These are phyloP conservation scores for Eucalyptus microcorys DNA, from an alignment of 345 rosid genomes.

Conservation along the genomic window DNA sequence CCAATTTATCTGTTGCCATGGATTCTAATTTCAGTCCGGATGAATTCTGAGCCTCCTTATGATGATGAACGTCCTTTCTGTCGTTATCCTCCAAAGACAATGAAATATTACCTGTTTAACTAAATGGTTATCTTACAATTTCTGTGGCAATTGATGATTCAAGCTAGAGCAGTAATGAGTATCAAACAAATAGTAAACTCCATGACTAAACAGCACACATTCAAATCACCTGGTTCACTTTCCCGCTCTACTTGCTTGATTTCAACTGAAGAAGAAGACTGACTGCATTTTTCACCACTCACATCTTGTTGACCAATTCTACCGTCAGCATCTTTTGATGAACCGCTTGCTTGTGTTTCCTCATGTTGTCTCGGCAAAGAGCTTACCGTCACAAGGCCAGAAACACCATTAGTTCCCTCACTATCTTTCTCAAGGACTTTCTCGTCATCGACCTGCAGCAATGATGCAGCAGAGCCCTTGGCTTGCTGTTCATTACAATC, in stretches of 20 bases:
- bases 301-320: neutral
- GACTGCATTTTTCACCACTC: neutral
- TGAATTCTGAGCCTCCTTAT: neutral
- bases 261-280: constrained; percentile 2
- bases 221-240: neutral
- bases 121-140: neutral
- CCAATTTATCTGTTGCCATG: neutral
- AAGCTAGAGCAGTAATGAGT: neutral
- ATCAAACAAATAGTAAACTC: neutral
- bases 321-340: constrained; percentile 3
- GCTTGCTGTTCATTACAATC: constrained; percentile 3
- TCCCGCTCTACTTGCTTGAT: neutral
- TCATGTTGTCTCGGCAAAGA: constrained; percentile 3
- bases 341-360: constrained; percentile 1
- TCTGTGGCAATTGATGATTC: neutral
- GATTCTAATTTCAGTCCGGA: neutral
- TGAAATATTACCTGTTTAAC: neutral
- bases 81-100: neutral
- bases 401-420: constrained; percentile 3
- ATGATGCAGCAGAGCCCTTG: constrained; percentile 8
- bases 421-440: constrained; percentile 4
- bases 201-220: neutral
- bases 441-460: constrained; percentile 3
- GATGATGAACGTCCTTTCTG: neutral
- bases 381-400: neutral